phyloP scores from a whole-genome alignment of 768 basidiomycete species.

The Lanmaoa pseudosensibilis region DNA sequence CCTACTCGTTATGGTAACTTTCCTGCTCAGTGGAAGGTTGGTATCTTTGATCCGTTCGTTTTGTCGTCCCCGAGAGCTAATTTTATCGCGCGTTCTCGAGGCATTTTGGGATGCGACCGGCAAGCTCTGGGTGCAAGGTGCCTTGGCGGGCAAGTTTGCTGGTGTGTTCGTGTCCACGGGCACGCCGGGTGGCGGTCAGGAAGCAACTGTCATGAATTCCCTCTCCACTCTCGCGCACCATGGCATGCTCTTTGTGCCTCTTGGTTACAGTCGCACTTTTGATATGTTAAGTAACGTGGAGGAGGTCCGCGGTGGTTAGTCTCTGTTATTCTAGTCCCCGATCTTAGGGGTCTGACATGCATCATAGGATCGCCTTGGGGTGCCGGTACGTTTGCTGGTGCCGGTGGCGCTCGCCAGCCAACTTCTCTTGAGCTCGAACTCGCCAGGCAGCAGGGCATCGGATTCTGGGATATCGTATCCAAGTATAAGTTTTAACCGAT shows the following conservation, averaged over 20 bases:
- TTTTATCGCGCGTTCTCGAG: conserved; percentile 31
- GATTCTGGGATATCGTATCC: conserved; percentile 50
- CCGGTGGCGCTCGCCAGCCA: conserved; percentile 49
- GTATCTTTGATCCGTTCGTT: conserved; percentile 12
- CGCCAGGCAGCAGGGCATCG: conserved; percentile 50
- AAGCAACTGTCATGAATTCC: conserved; percentile 49
- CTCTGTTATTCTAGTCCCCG: too few species aligned
- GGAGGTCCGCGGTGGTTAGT: conserved; percentile 61
- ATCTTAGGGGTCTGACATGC: not conserved
- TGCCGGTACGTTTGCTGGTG: conserved; percentile 59
- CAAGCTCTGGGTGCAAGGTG: conserved; percentile 56
- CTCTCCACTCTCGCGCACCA: conserved; percentile 69
- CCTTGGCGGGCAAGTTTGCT: conserved; percentile 72
- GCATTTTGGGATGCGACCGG: conserved; percentile 79
- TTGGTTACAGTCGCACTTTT: conserved; percentile 61
- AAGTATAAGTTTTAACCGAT: conserved; percentile 9
- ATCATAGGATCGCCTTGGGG: conserved; percentile 71
- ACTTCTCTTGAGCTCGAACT: conserved; percentile 50
- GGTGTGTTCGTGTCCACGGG: conserved; percentile 74
- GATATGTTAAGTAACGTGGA: conserved; percentile 40
- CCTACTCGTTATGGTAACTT: conserved; percentile 82
- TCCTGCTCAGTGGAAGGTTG: conserved; percentile 76
- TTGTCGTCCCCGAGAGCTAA: conserved; percentile 1
- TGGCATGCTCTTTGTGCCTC: conserved; percentile 69
- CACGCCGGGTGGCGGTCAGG: conserved; percentile 81